Evolutionary conservation across 495 filamentous ascomycete species (phyloP).

Genomic region (Tetracladium marchalianum): DNA sequence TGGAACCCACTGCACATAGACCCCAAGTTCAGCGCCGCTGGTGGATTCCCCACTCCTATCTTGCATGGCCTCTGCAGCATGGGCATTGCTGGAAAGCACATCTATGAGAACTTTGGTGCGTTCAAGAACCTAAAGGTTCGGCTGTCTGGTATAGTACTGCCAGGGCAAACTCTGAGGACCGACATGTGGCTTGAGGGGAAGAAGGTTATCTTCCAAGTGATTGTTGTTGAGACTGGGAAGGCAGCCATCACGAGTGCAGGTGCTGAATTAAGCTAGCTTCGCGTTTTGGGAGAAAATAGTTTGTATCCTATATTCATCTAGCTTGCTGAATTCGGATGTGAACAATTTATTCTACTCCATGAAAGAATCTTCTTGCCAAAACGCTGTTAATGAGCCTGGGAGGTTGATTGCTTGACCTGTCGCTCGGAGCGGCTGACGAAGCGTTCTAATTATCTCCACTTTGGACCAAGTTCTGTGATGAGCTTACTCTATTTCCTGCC

Average conservation of each 20-base stretch:
- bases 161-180: constrained; percentile 64
- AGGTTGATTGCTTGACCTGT: no score
- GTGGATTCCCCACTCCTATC: constrained; percentile 67
- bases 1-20: constrained; percentile 74
- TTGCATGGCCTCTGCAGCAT: constrained; percentile 70
- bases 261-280: constrained; percentile 35
- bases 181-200: constrained; percentile 76
- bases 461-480: no score
- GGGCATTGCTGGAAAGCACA: constrained; percentile 61
- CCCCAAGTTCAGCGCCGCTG: constrained; percentile 66
- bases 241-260: constrained; percentile 62
- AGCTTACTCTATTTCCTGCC: no score
- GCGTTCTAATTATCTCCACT: no score
- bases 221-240: constrained; percentile 69
- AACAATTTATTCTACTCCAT: no score
- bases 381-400: no score
- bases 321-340: no score
- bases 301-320: no score
- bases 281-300: no score
- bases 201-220: constrained; percentile 61
- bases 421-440: no score
- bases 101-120: constrained; percentile 53
- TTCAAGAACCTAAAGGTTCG: constrained; percentile 71
- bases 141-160: constrained; percentile 64
- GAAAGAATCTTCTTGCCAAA: no score